These are phyloP conservation scores for Taphrina wiesneri DNA, from an alignment of 1,139 yeast genomes.

Conservation along the genomic window DNA sequence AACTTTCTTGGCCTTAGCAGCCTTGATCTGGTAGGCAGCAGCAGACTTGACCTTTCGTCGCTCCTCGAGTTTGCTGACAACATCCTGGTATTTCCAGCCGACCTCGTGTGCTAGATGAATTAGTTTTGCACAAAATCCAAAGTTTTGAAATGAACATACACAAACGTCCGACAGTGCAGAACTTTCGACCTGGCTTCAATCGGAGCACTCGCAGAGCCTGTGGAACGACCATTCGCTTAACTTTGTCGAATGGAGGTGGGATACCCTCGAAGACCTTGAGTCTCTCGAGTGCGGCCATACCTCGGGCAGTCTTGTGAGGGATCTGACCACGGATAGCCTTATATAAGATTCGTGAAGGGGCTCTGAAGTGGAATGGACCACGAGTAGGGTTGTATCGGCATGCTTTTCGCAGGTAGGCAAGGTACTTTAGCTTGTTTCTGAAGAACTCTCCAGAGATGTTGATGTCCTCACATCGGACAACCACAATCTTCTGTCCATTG, in stretches of 20 bases:
- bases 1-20: constrained; percentile 86
- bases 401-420: constrained; percentile 99
- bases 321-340: constrained; percentile 99
- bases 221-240: constrained; percentile 99
- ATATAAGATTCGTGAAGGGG: constrained; percentile 99
- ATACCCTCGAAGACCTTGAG: constrained; percentile 99
- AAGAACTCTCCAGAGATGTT: constrained; percentile 99
- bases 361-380: constrained; percentile 99
- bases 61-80: constrained; percentile 97
- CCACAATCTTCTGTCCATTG: constrained; percentile 96
- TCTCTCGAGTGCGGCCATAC: constrained; percentile 99
- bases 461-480: constrained; percentile 91
- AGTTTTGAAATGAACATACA: constrained; percentile 72
- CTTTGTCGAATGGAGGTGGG: constrained; percentile 99
- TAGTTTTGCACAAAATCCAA: constrained; percentile 60
- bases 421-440: constrained; percentile 98
- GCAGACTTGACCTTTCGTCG: constrained; percentile 99
- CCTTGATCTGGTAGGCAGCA: constrained; percentile 99
- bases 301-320: constrained; percentile 99
- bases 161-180: constrained; percentile 96
- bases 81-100: constrained; percentile 99
- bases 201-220: constrained; percentile 99
- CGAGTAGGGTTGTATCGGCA: constrained; percentile 98
- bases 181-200: constrained; percentile 99
- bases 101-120: constrained; percentile 61